Percentiles rank a stretch among this genome's conserved stretches.
phyloP scores from a whole-genome alignment of 768 basidiomycete species.

The Boletus pseudopeckii region DNA sequence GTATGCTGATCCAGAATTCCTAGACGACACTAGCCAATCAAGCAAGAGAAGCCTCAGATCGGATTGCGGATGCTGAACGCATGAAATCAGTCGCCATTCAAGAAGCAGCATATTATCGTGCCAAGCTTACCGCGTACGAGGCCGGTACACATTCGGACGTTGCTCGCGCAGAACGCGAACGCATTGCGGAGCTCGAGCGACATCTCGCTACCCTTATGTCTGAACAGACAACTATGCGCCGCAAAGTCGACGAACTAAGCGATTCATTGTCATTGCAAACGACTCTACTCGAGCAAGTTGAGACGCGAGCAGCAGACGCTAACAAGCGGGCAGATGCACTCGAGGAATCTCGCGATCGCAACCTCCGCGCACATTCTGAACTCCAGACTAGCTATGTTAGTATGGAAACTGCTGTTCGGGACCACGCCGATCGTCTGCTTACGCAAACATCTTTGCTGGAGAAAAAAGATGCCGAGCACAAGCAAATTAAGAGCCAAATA shows the following conservation, averaged over 20 bases:
- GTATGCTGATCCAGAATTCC: slow-evolving; percentile 9
- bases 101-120: slow-evolving; percentile 94
- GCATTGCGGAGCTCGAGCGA: slow-evolving; percentile 69
- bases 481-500: slow-evolving; percentile 59
- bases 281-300: slow-evolving; percentile 74
- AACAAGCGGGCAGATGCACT: slow-evolving; percentile 70
- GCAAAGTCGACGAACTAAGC: slow-evolving; percentile 65
- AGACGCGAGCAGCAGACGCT: slow-evolving; percentile 73
- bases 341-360: slow-evolving; percentile 64
- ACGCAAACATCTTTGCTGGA: slow-evolving; percentile 70
- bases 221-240: slow-evolving; percentile 64
- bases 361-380: slow-evolving; percentile 61
- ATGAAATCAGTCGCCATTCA: slow-evolving; percentile 75
- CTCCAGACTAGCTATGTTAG: slow-evolving; percentile 61
- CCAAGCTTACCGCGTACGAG: slow-evolving; percentile 89
- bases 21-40: slow-evolving; percentile 76
- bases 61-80: slow-evolving; percentile 75
- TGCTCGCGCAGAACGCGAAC: slow-evolving; percentile 72
- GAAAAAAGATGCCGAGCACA: slow-evolving; percentile 76
- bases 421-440: slow-evolving; percentile 72
- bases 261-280: slow-evolving; percentile 76
- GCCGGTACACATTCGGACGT: slow-evolving; percentile 60
- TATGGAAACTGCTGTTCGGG: slow-evolving; percentile 65
- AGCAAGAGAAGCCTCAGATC: slow-evolving; percentile 72
- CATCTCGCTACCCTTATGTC: slow-evolving; percentile 59